phyloP scores from a whole-genome alignment of 2,329 filamentous ascomycete species.

The Pyricularia pennisetigena region DNA sequence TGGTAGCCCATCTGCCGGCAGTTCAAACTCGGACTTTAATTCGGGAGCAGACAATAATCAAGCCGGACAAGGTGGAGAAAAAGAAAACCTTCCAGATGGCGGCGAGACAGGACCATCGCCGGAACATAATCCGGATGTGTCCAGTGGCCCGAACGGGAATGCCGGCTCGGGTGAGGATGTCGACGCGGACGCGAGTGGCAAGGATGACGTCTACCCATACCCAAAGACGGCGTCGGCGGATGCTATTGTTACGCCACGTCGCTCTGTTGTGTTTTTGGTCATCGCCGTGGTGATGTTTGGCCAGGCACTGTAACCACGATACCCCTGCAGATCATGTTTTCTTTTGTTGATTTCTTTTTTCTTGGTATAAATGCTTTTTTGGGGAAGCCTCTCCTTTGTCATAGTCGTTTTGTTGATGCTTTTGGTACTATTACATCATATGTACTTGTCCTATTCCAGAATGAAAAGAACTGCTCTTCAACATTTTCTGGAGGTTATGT shows the following conservation, averaged over 20 bases:
- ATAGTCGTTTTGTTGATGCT: neutral
- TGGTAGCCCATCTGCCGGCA: neutral
- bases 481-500: too few species aligned
- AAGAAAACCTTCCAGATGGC: neutral
- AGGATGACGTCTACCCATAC: neutral
- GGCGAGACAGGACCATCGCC: neutral
- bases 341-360: neutral
- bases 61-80: neutral
- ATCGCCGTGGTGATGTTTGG: neutral
- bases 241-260: neutral
- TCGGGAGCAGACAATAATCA: neutral
- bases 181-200: neutral
- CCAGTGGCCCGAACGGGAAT: neutral
- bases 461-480: neutral
- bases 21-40: neutral
- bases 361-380: neutral
- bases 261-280: neutral
- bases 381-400: neutral
- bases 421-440: neutral
- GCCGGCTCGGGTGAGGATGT: neutral
- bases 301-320: neutral
- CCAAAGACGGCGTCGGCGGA: neutral
- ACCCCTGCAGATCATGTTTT: neutral
- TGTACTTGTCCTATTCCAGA: neutral
- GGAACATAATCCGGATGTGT: neutral